phyloP scores from a whole-genome alignment of 495 filamentous ascomycete species.

The Aspergillus carlsbadensis region DNA sequence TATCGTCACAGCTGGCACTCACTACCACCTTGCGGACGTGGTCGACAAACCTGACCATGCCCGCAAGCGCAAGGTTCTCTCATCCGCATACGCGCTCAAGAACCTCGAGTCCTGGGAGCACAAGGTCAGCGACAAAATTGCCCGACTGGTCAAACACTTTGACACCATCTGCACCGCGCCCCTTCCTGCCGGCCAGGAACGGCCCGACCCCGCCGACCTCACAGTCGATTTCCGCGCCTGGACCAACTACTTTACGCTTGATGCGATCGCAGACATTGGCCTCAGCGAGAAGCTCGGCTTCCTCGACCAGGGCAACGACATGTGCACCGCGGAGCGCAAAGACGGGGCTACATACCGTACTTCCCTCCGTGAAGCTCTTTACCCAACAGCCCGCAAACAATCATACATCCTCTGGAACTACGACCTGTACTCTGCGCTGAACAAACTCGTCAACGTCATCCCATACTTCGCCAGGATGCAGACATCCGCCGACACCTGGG shows the following conservation, averaged over 20 bases:
- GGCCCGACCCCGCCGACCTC: constrained; percentile 25
- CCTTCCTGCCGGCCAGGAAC: constrained; percentile 23
- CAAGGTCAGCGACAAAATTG: constrained; percentile 53
- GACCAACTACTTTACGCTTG: constrained; percentile 46
- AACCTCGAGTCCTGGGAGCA: constrained; percentile 56
- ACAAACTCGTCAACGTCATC: constrained; percentile 31
- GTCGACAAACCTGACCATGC: constrained; percentile 48
- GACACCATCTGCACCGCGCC: constrained; percentile 33
- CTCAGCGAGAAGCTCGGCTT: constrained; percentile 52
- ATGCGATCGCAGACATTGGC: constrained; percentile 55
- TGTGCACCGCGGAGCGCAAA: constrained; percentile 34
- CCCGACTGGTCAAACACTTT: constrained; percentile 40
- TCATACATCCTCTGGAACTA: constrained; percentile 49
- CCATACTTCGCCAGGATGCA: constrained; percentile 34
- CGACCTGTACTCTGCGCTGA: constrained; percentile 39
- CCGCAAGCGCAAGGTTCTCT: constrained; percentile 50
- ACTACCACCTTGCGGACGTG: constrained; percentile 47
- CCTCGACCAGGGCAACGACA: constrained; percentile 46
- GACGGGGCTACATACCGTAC: constrained; percentile 43
- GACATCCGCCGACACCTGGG: constrained; percentile 25
- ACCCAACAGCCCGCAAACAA: constrained; percentile 43
- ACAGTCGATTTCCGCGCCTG: constrained; percentile 45
- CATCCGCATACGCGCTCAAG: constrained; percentile 53
- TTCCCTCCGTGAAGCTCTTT: constrained; percentile 45
- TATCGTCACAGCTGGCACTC: constrained; percentile 35